phyloP scores from a whole-genome alignment of 2,329 filamentous ascomycete species.

The Colletotrichum lentis region DNA sequence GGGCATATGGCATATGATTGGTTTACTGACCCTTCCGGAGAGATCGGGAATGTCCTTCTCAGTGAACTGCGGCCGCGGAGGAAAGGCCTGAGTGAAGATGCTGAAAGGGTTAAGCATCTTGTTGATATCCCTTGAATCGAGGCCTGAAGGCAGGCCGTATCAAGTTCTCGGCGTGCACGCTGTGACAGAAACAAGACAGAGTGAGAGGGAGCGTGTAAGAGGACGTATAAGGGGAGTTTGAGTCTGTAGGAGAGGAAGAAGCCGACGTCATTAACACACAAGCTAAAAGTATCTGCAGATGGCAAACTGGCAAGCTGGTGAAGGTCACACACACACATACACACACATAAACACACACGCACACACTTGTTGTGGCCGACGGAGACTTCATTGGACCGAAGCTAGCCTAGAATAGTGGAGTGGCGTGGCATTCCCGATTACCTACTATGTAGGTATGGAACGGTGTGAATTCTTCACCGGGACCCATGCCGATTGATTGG shows the following conservation, averaged over 20 bases:
- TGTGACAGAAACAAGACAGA: background rate
- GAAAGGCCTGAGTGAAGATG: slow-evolving; percentile 42
- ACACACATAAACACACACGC: no score
- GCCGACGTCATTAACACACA: slow-evolving; percentile 15
- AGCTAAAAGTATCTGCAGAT: background rate
- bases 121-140: background rate
- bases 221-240: background rate
- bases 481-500: slow-evolving; percentile 7
- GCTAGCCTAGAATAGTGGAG: slow-evolving; percentile 30
- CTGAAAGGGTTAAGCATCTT: slow-evolving; percentile 34
- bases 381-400: slow-evolving; percentile 24
- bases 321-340: background rate
- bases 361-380: background rate
- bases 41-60: slow-evolving; percentile 53
- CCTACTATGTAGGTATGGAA: no score
- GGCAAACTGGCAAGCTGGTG: background rate
- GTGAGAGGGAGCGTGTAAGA: background rate
- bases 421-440: slow-evolving; percentile 7
- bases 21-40: slow-evolving; percentile 46
- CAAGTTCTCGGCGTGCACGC: no score
- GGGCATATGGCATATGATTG: background rate
- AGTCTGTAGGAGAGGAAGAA: background rate
- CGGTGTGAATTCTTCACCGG: background rate
- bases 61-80: slow-evolving; percentile 52
- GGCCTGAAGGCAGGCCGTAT: background rate